phyloP scores from a whole-genome alignment of 2,329 filamentous ascomycete genomes.

The Colletotrichum camelliae region DNA sequence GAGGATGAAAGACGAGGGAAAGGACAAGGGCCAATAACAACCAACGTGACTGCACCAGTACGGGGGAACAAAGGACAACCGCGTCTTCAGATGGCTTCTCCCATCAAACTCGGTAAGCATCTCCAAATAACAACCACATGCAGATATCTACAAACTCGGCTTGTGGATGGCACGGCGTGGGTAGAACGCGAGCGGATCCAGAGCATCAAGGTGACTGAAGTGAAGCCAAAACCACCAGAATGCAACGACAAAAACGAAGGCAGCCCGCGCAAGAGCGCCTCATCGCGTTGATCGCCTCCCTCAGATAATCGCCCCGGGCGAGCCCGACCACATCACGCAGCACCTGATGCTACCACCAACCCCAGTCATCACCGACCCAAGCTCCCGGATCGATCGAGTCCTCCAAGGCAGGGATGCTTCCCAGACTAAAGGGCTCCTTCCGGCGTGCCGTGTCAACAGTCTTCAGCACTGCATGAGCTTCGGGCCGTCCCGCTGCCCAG shows the following conservation, averaged over 20 bases:
- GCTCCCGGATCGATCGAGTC: background rate
- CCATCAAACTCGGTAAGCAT: background rate
- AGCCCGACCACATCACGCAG: background rate
- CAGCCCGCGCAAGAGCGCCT: background rate
- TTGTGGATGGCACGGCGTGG: background rate
- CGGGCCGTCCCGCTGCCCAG: background rate
- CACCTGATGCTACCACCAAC: background rate
- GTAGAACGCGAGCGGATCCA: rapidly evolving
- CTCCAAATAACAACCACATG: background rate
- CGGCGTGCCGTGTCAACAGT: background rate
- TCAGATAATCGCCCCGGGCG: background rate
- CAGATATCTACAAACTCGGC: background rate
- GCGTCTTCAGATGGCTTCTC: background rate
- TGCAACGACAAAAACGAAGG: background rate
- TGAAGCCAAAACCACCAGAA: background rate
- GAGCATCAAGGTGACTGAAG: background rate
- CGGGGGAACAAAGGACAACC: background rate
- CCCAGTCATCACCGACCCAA: background rate
- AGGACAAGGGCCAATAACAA: background rate
- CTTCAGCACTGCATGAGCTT: background rate
- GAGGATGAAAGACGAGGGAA: background rate
- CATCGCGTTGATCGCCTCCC: background rate
- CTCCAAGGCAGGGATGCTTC: background rate
- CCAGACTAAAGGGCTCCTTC: background rate
- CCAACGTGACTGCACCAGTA: background rate